A percentile compares a stretch with the other conserved stretches of the same genome.
Conservation (phyloP, 2,329 filamentous ascomycete genomes). For the Neonectria punicea region DNA sequence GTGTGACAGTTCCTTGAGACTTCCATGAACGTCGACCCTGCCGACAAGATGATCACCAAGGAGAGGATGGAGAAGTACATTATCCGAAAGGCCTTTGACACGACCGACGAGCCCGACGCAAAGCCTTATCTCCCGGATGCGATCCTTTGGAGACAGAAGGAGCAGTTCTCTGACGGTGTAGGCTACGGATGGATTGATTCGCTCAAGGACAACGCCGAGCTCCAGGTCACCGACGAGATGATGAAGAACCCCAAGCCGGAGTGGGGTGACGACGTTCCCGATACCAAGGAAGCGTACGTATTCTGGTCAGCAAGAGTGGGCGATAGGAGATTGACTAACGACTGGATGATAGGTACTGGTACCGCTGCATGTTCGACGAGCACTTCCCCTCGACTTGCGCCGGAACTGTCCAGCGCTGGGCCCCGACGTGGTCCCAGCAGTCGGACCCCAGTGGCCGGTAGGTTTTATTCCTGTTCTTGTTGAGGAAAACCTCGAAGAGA, state of each 20-base stretch:
- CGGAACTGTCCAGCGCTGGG: conserved; percentile 94
- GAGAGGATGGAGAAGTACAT: conserved; percentile 97
- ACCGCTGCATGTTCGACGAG: conserved; percentile 98
- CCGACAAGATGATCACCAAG: conserved; percentile 94
- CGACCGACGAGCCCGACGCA: conserved; percentile 81
- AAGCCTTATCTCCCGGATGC: conserved; percentile 93
- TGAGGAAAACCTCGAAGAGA: neutral
- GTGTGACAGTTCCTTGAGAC: conserved; percentile 80
- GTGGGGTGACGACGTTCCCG: conserved; percentile 92
- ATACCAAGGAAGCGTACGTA: conserved; percentile 91
- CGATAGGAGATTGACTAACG: conserved; percentile 38
- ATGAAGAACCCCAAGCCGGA: conserved; percentile 98
- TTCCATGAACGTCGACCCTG: conserved; percentile 92
- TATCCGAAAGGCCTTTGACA: conserved; percentile 96
- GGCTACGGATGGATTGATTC: conserved; percentile 99
- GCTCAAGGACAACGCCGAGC: conserved; percentile 92
- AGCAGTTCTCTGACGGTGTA: conserved; percentile 98
- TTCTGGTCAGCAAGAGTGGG: neutral
- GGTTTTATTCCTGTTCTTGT: conserved; percentile 27
- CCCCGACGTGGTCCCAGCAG: conserved; percentile 96
- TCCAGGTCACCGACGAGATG: conserved; percentile 93
- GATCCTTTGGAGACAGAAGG: conserved; percentile 98
- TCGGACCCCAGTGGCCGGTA: conserved; percentile 93
- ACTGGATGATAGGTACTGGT: conserved; percentile 79
- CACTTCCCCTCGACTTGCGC: conserved; percentile 95